phyloP scores from a whole-genome alignment of 352 stramenopile genomes.

The Phytophthora citricola region DNA sequence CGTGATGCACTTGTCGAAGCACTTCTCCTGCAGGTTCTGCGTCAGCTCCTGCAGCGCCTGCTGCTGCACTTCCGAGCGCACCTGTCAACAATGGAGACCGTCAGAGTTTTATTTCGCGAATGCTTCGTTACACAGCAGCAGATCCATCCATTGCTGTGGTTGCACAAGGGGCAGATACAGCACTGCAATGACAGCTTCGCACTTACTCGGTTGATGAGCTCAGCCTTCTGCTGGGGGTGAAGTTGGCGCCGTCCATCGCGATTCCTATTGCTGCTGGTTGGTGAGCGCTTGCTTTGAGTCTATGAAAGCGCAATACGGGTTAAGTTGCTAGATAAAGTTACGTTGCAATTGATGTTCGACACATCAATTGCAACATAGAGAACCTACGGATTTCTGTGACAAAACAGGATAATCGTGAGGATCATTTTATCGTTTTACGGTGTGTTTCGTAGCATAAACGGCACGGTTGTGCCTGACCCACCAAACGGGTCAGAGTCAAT shows the following conservation, averaged over 20 bases:
- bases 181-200: background rate
- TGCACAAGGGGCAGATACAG: too few species aligned
- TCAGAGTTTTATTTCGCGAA: background rate
- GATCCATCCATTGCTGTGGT: too few species aligned
- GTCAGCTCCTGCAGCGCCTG: conserved; percentile 88
- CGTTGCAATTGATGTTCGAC: too few species aligned
- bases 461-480: conserved; percentile 1
- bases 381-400: background rate
- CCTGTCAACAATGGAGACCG: conserved; percentile 39
- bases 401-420: conserved; percentile 7
- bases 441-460: background rate
- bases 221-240: conserved; percentile 86
- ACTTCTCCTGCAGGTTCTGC: conserved; percentile 90
- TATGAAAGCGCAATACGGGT: too few species aligned
- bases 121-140: background rate
- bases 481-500: conserved; percentile 13
- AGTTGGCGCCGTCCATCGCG: conserved; percentile 79
- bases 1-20: conserved; percentile 91
- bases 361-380: too few species aligned
- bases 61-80: conserved; percentile 85
- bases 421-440: background rate
- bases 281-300: conserved; percentile 12
- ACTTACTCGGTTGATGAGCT: conserved; percentile 83
- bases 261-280: conserved; percentile 8
- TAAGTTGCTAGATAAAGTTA: too few species aligned